Evolutionary conservation across 495 filamentous ascomycete genomes (phyloP), one percentile per base, ranked within the genome.

Genomic region (Parmelia sp.): DNA sequence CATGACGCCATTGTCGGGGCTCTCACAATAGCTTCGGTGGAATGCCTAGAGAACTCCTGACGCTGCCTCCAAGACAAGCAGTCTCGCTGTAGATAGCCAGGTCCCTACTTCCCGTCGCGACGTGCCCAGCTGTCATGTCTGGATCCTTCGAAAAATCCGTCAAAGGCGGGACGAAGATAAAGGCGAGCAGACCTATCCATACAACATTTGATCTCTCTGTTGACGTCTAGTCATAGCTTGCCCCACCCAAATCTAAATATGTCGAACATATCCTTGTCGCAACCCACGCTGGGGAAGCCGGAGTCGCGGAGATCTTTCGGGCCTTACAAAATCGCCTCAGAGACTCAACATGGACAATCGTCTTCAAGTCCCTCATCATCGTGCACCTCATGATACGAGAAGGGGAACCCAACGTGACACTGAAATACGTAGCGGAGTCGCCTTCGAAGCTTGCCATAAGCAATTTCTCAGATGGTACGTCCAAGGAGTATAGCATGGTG

Each of bases 161-260:
- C 67, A 95, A 95, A 78, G 90, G 90, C 76, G 90, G 90, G 70
- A 95, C 90, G 44, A 95, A 95, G 81, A 87, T 96, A 72, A 97
- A 97, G 84, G 91, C 90, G 58, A 72, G 84, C 27, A 9, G 42
- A 19, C 31, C 37, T 35, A 33, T 36, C 27, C 57, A 11, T 1
- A 11, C 9, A 17, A 66, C 35, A 5, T 56, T 19, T 17, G 19
- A 35, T 17, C 29, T 39, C 55, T 57, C 37, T 42, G 57, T 67
- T 74, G 36, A 74, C 57, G 44, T 31, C 35, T 29, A 49, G 31
- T 21, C 37, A 73, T 72, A 96, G 89, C 89, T 92, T 76, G 94
- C 95, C 60, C 89, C 94, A 65, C 94, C 94, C 29, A 99, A 99
- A 80, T 93, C 95, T 57, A 99, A 99, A 80, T 98, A 99, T 79